Base-by-base conservation (phyloP, 305 asterid genomes). In the Coffea humblotiana region DNA sequence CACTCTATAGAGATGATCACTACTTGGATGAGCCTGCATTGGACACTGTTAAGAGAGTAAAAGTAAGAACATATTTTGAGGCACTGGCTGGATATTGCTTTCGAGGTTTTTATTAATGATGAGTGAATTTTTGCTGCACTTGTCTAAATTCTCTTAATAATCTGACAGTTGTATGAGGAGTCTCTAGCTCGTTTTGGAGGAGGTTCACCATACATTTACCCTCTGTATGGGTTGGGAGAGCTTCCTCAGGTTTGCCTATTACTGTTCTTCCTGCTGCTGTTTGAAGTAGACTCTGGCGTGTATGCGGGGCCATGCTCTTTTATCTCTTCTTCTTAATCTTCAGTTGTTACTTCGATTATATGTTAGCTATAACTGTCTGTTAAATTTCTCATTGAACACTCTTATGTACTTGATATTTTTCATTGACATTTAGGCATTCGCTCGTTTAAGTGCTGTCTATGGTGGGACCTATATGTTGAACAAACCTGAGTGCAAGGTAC, bases 381-480 rank as follows among this genome's bases (percentile, higher is more conserved):
- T 43, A 77, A 78, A 16, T 77, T 25, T 80, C 29, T 51, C 16
- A 16, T 35, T 29, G 2, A 51, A 10, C 25, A 14, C 8, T 74
- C 56, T 45, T 75, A 35, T 63, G 49, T 10, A 72, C 71, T 65
- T 64, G 40, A 45, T 68, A 7, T 66, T 72, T 77, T 48, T 72
- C 79, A 63, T 32, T 40, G 52, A 32, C 61, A 69, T 76, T 48
- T 84, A 96, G 99, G 99, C 96, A 81, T 96, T 96, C 87, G 99
- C 99, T 85, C 97, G 99, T 75, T 87, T 94, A 58, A 94, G 98
- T 90, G 99, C 99, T 78, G 99, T 95, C 71, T 96, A 94, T 84
- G 99, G 99, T 82, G 99, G 99, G 84, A 96, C 99, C 81, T 96
- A 96, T 84, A 96, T 96, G 99, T 86, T 96, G 95, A 89, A 85